These are phyloP conservation scores for Austroboletus novae-zelandiae DNA, from an alignment of 1,284 basidiomycete species.

Conservation along the genomic window DNA sequence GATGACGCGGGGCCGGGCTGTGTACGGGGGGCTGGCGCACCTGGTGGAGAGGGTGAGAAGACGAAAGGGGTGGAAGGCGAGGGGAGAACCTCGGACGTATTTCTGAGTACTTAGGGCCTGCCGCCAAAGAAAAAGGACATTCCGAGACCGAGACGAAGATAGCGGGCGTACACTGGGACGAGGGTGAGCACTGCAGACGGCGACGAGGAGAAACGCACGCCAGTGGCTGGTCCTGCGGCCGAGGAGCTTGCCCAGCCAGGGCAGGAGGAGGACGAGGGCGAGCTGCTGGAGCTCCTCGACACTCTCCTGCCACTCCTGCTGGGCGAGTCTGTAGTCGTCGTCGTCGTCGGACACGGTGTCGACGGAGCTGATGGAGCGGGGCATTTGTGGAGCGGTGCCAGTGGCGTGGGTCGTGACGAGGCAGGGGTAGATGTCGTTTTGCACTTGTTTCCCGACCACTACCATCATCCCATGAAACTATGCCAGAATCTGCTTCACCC, in stretches of 20 bases:
- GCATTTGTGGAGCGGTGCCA: conserved; percentile 28
- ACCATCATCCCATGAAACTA: conserved; percentile 37
- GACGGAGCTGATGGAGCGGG: conserved; percentile 44
- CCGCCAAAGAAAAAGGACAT: conserved; percentile 64
- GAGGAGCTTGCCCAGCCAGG: conserved; percentile 85
- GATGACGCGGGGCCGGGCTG: conserved; percentile 45
- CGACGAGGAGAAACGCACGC: conserved; percentile 50
- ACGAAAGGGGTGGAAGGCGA: conserved; percentile 27
- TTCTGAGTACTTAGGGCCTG: conserved; percentile 26
- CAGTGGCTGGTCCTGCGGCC: conserved; percentile 85
- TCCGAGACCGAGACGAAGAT: conserved; percentile 64
- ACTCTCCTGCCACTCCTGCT: conserved; percentile 92
- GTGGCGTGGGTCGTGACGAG: conserved; percentile 3
- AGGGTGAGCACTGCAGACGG: conserved; percentile 12
- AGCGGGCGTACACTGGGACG: conserved; percentile 66
- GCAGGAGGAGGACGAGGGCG: conserved; percentile 76
- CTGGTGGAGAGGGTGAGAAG: conserved; percentile 40
- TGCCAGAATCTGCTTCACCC: conserved; percentile 37
- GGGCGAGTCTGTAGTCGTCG: conserved; percentile 69
- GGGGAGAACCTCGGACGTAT: conserved; percentile 28
- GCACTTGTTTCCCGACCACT: background rate
- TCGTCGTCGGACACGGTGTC: conserved; percentile 48
- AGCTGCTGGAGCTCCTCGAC: conserved; percentile 81
- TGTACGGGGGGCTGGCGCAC: conserved; percentile 38
- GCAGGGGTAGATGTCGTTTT: conserved; percentile 1